Percentiles rank a stretch among this genome's conserved stretches.
Conservation (phyloP, 305 asterid genomes). For the Rubia occidens region DNA sequence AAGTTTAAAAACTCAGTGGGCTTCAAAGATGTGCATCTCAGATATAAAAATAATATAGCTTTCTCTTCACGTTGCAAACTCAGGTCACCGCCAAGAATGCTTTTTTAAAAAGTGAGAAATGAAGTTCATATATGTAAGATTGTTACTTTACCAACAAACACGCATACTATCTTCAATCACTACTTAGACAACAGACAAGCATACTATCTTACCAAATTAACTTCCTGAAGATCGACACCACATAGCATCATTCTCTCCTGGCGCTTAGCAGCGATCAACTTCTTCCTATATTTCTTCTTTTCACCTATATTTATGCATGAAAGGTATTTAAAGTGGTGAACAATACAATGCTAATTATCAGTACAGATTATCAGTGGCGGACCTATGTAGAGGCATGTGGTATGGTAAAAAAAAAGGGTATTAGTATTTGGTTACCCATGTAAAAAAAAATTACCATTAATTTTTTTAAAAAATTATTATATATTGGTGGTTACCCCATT, state of each 20-base stretch:
- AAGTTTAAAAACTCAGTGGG: no score
- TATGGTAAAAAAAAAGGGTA: no score
- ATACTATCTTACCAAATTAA: constrained; percentile 47
- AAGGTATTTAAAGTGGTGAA: neutral
- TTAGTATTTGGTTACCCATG: no score
- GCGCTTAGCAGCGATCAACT: constrained; percentile 67
- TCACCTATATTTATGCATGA: constrained; percentile 42
- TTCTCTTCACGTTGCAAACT: neutral
- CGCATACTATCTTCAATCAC: constrained; percentile 10
- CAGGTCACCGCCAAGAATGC: neutral
- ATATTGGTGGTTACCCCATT: no score
- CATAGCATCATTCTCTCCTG: constrained; percentile 70
- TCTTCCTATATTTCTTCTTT: constrained; percentile 78
- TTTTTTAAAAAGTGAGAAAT: neutral
- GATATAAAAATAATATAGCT: neutral
- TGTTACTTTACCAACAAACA: neutral
- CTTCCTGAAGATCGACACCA: constrained; percentile 83
- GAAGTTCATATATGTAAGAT: neutral
- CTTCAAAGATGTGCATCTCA: neutral
- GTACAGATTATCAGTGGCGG: no score
- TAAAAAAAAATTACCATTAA: no score
- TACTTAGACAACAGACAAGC: neutral
- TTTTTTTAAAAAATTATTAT: no score
- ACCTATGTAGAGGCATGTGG: no score
- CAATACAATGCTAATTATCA: neutral